Evolutionary conservation across 192 early-diverging fungal genomes (phyloP), one percentile per base, ranked within the genome.

Genomic region (Allomyces javanicus): DNA sequence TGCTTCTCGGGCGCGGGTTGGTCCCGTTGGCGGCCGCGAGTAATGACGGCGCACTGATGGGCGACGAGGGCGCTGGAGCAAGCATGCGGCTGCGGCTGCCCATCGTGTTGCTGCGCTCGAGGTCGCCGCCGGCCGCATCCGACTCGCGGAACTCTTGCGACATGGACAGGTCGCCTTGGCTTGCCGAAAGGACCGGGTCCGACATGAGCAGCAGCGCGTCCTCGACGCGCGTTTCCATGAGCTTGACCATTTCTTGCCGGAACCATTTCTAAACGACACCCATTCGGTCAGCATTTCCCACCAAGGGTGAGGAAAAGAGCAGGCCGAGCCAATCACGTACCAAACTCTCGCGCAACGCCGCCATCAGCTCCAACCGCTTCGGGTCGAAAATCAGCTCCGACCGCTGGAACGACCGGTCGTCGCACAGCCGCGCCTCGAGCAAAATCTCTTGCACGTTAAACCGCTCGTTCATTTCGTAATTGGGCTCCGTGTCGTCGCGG

Each of bases 321-420:
- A 78, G 73, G 40, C 73, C 72, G 24, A 65, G 64, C 1, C 75
- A 66, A 27, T 75, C 66, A 76, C 77, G 77, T 71, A 92, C 91
- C 67, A 94, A 76, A 61, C 87, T 89, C 63, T 92, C 86, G 71
- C 92, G 87, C 70, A 93, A 76, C 67, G 83, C 79, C 3, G 86
- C 89, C 17, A 93, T 63, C 3, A 79, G 69, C 65, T 84, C 81
- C 43, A 96, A 67, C 63, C 79, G 90, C 67, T 87, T 88, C 23
- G 74, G 72, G 45, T 96, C 93, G 63, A 93, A 85, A n/a, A 96
- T 78, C 3, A 96, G 79, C 69, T 96, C 92, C 66, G 80, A 78
- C 14, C 81, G 70, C 63, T 86, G 77, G 26, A 96, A 79, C 4
- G 86, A 84, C 24, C 91, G 74, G 65, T 91, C 90, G 0, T 83